Evolutionary conservation across 306 rosid species (phyloP), one percentile per base, ranked within the genome.

Genomic region (Pyrus pyrifolia): DNA sequence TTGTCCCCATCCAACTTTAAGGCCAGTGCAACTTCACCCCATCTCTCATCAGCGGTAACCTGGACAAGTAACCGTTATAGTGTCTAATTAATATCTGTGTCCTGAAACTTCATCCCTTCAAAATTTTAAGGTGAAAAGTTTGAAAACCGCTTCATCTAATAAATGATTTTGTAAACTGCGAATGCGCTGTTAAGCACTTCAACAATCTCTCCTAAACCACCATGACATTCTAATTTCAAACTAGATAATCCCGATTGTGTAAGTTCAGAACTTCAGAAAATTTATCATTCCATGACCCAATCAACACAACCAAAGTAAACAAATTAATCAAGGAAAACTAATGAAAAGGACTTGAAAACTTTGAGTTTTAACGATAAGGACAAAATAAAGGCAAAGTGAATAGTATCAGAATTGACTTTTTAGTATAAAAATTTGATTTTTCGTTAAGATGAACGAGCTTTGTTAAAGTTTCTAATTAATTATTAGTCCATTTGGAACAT

Each of bases 1-100:
- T 74, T 62, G 35, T 27, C n/a, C 3, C 76, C 59, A 40, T 74
- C 80, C 49, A 69, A 23, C 57, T 82, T 78, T 67, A 82, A 30
- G 38, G 77, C 63, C 3, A 51, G 19, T 10, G 80, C 86, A 68
- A 82, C 79, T 45, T 82, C 86, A 42, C 76, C 77, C 86, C 86
- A 82, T 45, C 77, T 76, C 65, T 35, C 65, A 57, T 82, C 77
- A 12, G 67, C 46, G 29, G 61, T 78, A 75, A 82, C 86, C 86
- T 82, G 78, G 57, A 81, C n/a, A 42, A 62, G 7, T 14, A 27
- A 44, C 30, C 17, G 3, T 66, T 35, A 21, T 38, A 33, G n/a
- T 2, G 13, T 11, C 68, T 64, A 7, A 1, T 15, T 64, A 64
- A 18, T 64, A 19, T 63, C 40, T 62, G 1, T n/a, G 38, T 17